These are phyloP conservation scores for Lachancea meyersii DNA, from an alignment of 805 yeast genomes.

Conservation along the genomic window DNA sequence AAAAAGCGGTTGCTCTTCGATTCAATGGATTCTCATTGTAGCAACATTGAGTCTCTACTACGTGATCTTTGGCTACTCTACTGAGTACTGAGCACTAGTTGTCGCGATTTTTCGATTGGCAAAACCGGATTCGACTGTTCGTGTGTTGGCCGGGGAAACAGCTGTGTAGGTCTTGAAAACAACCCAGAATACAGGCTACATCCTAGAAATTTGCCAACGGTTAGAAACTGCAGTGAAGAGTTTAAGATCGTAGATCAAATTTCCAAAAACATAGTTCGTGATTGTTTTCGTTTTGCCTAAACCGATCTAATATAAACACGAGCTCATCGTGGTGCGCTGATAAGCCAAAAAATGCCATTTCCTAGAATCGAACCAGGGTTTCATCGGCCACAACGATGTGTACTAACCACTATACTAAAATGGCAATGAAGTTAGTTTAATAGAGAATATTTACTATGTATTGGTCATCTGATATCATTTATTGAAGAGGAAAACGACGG, in stretches of 20 bases:
- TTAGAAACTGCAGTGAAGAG: neutral
- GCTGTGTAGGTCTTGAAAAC: neutral
- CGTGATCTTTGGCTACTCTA: no score
- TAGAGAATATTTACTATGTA: no score
- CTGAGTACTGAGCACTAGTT: no score
- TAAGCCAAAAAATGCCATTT: no score
- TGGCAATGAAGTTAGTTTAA: constrained; percentile 29
- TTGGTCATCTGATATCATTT: neutral
- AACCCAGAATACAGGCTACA: neutral
- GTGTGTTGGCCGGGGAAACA: no score
- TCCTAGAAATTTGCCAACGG: neutral
- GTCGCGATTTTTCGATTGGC: no score
- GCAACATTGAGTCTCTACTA: no score
- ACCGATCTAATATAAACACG: neutral
- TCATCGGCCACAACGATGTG: constrained; percentile 39
- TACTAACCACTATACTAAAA: constrained; percentile 40
- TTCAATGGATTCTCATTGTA: no score
- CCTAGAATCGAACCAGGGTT: constrained; percentile 40
- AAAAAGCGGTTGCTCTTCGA: no score
- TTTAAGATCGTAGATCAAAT: neutral
- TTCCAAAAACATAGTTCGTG: constrained; percentile 1
- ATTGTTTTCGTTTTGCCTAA: constrained; percentile 1
- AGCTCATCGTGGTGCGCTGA: neutral
- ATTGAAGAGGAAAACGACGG: no score
- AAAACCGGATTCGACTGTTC: no score